Conservation (phyloP, 441 rosid species). For the Bocquillonia castaneifolia region DNA sequence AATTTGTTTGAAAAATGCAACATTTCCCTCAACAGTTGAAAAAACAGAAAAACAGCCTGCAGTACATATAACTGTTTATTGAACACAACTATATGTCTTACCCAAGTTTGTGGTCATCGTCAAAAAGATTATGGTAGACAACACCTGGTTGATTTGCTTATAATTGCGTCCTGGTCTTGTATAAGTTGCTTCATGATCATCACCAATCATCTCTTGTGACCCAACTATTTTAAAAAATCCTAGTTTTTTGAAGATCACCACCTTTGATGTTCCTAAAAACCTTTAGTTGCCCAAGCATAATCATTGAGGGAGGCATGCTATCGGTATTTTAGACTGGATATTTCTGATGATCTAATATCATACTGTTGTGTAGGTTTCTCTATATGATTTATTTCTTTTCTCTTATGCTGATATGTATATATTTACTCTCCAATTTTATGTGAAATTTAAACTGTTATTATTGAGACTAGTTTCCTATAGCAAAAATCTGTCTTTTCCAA, state of each 20-base stretch:
- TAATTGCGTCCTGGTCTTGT: no score
- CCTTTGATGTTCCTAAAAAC: neutral
- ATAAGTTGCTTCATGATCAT: neutral
- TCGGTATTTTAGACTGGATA: neutral
- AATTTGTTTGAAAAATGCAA: neutral
- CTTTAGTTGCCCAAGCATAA: neutral
- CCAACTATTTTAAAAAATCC: neutral
- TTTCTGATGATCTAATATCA: neutral
- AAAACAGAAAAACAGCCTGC: no score
- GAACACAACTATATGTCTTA: neutral
- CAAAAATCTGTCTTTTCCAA: neutral
- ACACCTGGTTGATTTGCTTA: neutral
- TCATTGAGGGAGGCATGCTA: neutral
- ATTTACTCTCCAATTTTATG: neutral
- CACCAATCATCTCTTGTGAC: neutral
- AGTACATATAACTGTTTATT: no score
- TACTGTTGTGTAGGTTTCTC: neutral
- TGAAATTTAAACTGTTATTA: neutral
- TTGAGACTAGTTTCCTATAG: neutral
- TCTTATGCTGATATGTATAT: neutral
- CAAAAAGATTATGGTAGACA: neutral
- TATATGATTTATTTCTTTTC: neutral
- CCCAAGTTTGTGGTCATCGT: neutral
- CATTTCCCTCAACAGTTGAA: neutral
- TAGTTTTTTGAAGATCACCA: neutral